Evolutionary conservation across 2,329 filamentous ascomycete species (phyloP).

Genomic region (Pseudogymnoascus sp.): DNA sequence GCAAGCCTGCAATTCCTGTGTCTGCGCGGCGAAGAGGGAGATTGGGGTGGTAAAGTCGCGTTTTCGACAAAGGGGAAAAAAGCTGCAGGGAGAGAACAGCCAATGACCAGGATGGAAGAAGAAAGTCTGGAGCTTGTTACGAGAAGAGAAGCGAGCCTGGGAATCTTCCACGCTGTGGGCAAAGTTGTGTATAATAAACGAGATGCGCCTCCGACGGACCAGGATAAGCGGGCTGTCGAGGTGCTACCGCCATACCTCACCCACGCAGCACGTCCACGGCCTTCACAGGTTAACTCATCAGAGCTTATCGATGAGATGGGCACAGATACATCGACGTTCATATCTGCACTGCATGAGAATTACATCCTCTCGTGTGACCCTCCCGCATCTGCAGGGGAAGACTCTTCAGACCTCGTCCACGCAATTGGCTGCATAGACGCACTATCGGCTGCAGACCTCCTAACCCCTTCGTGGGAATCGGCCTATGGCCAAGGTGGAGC

Average conservation of each 20-base stretch:
- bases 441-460: constrained; percentile 79
- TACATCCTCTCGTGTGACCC: constrained; percentile 75
- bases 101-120: constrained; percentile 67
- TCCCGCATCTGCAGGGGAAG: constrained; percentile 35
- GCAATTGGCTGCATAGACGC: constrained; percentile 79
- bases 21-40: constrained; percentile 65
- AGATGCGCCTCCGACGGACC: constrained; percentile 37
- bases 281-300: constrained; percentile 61
- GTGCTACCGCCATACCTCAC: constrained; percentile 52
- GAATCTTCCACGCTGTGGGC: constrained; percentile 92
- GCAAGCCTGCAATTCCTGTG: constrained; percentile 90
- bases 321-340: constrained; percentile 83
- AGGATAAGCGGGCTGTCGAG: constrained; percentile 40
- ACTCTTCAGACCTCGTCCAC: constrained; percentile 62
- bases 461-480: constrained; percentile 64
- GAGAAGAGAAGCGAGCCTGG: constrained; percentile 79
- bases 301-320: constrained; percentile 86
- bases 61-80: constrained; percentile 60
- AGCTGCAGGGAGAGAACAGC: constrained; percentile 45
- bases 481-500: constrained; percentile 55
- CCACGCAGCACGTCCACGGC: constrained; percentile 50
- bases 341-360: constrained; percentile 88
- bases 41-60: constrained; percentile 67
- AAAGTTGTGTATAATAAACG: constrained; percentile 97
- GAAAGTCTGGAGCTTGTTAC: constrained; percentile 75